Conservation (phyloP, 2,329 filamentous ascomycete species). For the Aspergillus fumigatiaffinis region DNA sequence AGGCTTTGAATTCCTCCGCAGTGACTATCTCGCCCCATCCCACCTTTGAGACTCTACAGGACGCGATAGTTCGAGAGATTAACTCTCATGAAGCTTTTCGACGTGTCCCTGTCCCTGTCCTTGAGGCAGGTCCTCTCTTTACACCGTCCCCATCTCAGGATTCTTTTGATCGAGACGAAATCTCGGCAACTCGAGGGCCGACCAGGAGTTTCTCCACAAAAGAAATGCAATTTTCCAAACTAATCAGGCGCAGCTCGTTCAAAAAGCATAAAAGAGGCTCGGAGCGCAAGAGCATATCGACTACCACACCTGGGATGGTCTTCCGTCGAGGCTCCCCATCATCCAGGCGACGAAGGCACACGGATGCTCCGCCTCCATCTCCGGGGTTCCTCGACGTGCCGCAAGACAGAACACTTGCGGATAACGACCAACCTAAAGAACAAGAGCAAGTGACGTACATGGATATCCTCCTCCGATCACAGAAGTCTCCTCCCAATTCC, state of each 20-base stretch:
- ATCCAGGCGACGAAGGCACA: constrained; percentile 34
- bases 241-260: constrained; percentile 30
- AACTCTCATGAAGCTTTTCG: constrained; percentile 43
- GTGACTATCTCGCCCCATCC: constrained; percentile 28
- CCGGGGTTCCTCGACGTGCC: constrained; percentile 24
- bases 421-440: constrained; percentile 8
- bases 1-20: constrained; percentile 30
- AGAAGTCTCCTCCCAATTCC: constrained; percentile 9
- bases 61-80: constrained; percentile 42
- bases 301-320: constrained; percentile 19
- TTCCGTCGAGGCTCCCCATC: constrained; percentile 18
- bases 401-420: constrained; percentile 3
- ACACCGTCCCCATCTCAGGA: constrained; percentile 27
- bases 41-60: constrained; percentile 40
- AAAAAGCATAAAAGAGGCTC: constrained; percentile 24
- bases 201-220: constrained; percentile 25
- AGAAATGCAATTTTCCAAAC: constrained; percentile 28
- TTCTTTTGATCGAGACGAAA: constrained; percentile 17
- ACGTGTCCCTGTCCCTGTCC: constrained; percentile 29
- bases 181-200: constrained; percentile 10
- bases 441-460: constrained; percentile 28
- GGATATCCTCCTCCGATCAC: constrained; percentile 24
- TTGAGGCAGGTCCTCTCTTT: constrained; percentile 29
- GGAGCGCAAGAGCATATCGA: constrained; percentile 30
- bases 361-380: constrained; percentile 37